Evolutionary conservation across 805 yeast species (phyloP), one percentile per base, ranked within the genome.

Genomic region (Monosporozyma siamensis): DNA sequence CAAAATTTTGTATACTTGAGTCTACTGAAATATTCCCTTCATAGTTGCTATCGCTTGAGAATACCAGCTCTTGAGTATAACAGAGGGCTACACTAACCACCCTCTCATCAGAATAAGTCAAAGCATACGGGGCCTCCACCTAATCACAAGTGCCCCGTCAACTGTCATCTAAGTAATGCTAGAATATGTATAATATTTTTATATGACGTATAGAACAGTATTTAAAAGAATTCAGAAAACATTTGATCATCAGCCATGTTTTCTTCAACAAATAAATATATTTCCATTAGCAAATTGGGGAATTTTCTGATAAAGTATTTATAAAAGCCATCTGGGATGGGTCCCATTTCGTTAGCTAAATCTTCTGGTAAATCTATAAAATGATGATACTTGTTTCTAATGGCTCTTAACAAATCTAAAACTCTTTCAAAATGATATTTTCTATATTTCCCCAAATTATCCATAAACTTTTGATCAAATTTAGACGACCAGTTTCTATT

Each of bases 321-420:
- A 61, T 86, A 83, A 58, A 85, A 92, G 0, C 95, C 96, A 39
- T 77, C 77, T 0, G 97, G 96, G 22, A 87, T 64, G 0, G 90
- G 82, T 15, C 86, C 81, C 76, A 92, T 82, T 39, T 75, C 70
- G 12, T 56, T 58, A 41, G 76, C 78, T 44, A 92, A 69, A 11
- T 68, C 74, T 8, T 65, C 70, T 1, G 96, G 95, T 56, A 89
- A 65, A 59, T 92, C 98, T 64, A 87, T 87, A 61, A 74, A 90
- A 61, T 92, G 99, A 61, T 92, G 97, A 55, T 86, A 82, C 61
- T 92, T 92, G 66, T 92, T 92, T 53, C 99, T 72, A 51, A 92
- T 63, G 0, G 96, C 96, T 45, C 99, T 69, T 45, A 92, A 64
- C 40, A 92, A 65, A 59, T 92, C 98, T 79, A 88, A 77, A 37